Evolutionary conservation across 129 eudicot species (phyloP).

Genomic region (Chrysanthemum lavandulifolium): DNA sequence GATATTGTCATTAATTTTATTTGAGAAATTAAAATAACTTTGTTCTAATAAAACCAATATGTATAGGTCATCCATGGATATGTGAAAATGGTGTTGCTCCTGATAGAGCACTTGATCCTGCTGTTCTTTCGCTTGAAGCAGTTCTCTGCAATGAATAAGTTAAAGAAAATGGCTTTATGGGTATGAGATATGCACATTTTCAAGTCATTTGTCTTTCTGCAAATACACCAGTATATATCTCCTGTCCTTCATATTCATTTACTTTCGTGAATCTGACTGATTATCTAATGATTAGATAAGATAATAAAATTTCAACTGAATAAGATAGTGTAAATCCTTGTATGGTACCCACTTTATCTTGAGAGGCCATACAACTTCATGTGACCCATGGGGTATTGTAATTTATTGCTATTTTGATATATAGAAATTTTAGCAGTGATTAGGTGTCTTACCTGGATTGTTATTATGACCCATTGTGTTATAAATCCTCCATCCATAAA

Average conservation of each 20-base stretch:
- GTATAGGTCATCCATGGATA: constrained; percentile 51
- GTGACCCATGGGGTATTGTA: background rate
- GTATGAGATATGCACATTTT: constrained; percentile 35
- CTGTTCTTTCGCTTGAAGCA: constrained; percentile 96
- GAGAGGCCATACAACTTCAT: background rate
- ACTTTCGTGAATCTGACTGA: background rate
- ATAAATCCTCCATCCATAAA: background rate
- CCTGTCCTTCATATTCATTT: background rate
- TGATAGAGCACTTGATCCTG: constrained; percentile 89
- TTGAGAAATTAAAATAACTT: background rate
- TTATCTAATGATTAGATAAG: too few relatives aligned
- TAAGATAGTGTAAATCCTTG: background rate
- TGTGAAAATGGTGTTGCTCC: constrained; percentile 98
- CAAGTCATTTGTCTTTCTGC: background rate
- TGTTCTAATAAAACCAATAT: background rate
- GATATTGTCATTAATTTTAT: background rate
- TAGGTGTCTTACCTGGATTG: background rate
- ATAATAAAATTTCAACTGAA: too few relatives aligned
- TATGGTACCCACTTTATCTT: background rate
- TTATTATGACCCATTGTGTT: background rate
- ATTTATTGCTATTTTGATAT: background rate
- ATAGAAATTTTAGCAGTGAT: background rate
- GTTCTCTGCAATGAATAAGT: constrained; percentile 95
- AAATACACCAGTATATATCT: background rate
- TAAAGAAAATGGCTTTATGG: constrained; percentile 98